Conservation (phyloP, 441 rosid species). For the Arabidopsis lyrata region DNA sequence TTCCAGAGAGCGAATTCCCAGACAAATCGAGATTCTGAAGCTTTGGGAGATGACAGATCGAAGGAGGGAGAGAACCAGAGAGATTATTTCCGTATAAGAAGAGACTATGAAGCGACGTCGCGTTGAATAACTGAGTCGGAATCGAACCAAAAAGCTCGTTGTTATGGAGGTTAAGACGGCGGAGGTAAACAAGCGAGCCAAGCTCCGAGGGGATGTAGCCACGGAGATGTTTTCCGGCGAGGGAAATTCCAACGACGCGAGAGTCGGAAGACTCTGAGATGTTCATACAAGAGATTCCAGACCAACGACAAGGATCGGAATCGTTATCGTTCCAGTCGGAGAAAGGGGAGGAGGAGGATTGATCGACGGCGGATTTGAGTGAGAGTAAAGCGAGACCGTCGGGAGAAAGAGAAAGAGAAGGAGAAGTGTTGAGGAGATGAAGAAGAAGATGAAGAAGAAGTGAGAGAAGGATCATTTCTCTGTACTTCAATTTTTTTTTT, state of each 20-base stretch:
- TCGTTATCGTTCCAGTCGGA: slow-evolving; percentile 87
- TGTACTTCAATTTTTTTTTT: background rate
- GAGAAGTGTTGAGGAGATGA: slow-evolving; percentile 25
- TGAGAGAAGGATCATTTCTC: slow-evolving; percentile 35
- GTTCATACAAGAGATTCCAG: slow-evolving; percentile 86
- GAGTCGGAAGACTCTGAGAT: slow-evolving; percentile 57
- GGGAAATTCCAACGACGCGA: slow-evolving; percentile 79
- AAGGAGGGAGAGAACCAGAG: slow-evolving; percentile 75
- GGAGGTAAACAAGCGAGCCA: slow-evolving; percentile 72
- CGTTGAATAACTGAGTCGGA: slow-evolving; percentile 81
- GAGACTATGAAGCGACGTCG: slow-evolving; percentile 82
- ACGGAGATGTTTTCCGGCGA: slow-evolving; percentile 65
- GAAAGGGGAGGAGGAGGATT: slow-evolving; percentile 52
- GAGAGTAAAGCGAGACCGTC: slow-evolving; percentile 93
- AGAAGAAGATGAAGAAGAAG: slow-evolving; percentile 30
- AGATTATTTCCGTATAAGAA: slow-evolving; percentile 83
- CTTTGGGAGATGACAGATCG: slow-evolving; percentile 72
- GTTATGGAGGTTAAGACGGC: slow-evolving; percentile 80
- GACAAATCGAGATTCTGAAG: slow-evolving; percentile 88
- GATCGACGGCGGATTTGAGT: slow-evolving; percentile 82
- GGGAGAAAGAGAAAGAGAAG: slow-evolving; percentile 61
- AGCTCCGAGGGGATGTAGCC: slow-evolving; percentile 95
- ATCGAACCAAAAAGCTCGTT: slow-evolving; percentile 75
- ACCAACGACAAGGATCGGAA: slow-evolving; percentile 79
- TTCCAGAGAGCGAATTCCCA: slow-evolving; percentile 75